Conservation (phyloP, 1,284 basidiomycete genomes). For the Irpex sp. region DNA sequence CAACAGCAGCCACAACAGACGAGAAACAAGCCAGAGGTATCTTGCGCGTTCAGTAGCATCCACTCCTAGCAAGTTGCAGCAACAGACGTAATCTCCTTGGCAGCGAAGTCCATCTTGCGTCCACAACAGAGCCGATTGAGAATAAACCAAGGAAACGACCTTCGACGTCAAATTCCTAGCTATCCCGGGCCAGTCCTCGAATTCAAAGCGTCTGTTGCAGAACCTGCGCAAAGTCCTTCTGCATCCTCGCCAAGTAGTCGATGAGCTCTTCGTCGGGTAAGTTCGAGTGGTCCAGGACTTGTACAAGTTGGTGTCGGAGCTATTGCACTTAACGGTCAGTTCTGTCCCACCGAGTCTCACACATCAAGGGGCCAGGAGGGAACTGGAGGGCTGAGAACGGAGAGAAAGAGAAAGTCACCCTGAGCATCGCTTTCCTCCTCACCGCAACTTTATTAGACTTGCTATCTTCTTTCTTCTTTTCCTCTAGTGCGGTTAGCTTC, state of each 20-base stretch:
- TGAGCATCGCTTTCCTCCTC: slow-evolving; percentile 64
- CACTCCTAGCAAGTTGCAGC: too few species aligned
- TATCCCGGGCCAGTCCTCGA: not conserved
- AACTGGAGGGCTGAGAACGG: slow-evolving; percentile 18
- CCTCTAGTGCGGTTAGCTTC: slow-evolving; percentile 57
- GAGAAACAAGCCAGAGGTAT: too few species aligned
- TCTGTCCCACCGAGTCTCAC: too few species aligned
- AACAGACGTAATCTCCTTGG: too few species aligned
- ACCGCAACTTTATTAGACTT: slow-evolving; percentile 53
- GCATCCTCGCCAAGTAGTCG: slow-evolving; percentile 60
- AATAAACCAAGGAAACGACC: not conserved
- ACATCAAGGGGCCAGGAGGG: not conserved
- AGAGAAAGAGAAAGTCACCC: slow-evolving; percentile 39
- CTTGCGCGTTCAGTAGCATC: too few species aligned
- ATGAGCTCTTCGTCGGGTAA: slow-evolving; percentile 66
- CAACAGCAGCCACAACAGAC: too few species aligned
- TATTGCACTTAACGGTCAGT: slow-evolving; percentile 22
- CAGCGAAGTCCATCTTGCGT: too few species aligned
- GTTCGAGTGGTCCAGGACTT: slow-evolving; percentile 64
- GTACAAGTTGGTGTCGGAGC: slow-evolving; percentile 67
- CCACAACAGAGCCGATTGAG: too few species aligned
- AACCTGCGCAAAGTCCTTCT: slow-evolving; percentile 60
- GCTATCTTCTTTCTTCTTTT: slow-evolving; percentile 54
- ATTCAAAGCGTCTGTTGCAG: slow-evolving; percentile 37
- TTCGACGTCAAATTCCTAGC: not conserved